These are phyloP conservation scores for Exobasidium cylindrosporum DNA, from an alignment of 1,284 basidiomycete genomes.

Conservation along the genomic window DNA sequence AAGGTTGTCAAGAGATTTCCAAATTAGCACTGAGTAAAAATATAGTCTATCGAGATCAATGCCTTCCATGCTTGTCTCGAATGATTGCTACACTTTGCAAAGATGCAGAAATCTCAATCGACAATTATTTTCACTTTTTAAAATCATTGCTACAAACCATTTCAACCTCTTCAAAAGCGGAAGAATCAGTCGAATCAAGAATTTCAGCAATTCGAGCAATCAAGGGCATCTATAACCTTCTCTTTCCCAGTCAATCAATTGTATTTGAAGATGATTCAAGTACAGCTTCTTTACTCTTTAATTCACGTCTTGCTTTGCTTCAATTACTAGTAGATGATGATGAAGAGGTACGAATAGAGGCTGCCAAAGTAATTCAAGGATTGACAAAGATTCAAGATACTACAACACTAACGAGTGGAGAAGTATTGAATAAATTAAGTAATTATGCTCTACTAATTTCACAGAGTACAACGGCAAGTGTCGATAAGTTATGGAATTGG, in stretches of 20 bases:
- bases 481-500: slow-evolving; percentile 34
- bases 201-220: neutral
- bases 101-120: neutral
- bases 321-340: slow-evolving; percentile 34
- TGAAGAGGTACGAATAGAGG: slow-evolving; percentile 31
- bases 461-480: slow-evolving; percentile 26
- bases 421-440: neutral
- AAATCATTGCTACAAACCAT: neutral
- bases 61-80: neutral
- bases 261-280: slow-evolving; percentile 18
- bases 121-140: neutral
- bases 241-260: neutral
- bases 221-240: neutral
- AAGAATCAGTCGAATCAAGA: slow-evolving; percentile 7
- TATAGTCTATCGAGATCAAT: neutral
- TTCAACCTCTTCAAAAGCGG: neutral
- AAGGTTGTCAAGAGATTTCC: neutral
- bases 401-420: neutral
- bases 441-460: neutral
- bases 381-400: neutral
- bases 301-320: slow-evolving; percentile 23
- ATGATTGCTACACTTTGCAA: neutral
- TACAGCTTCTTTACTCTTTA: neutral
- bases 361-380: slow-evolving; percentile 31
- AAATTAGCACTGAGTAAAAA: neutral